Evolutionary conservation across 305 asterid genomes (phyloP).

Genomic region (Solanum hybrid): DNA sequence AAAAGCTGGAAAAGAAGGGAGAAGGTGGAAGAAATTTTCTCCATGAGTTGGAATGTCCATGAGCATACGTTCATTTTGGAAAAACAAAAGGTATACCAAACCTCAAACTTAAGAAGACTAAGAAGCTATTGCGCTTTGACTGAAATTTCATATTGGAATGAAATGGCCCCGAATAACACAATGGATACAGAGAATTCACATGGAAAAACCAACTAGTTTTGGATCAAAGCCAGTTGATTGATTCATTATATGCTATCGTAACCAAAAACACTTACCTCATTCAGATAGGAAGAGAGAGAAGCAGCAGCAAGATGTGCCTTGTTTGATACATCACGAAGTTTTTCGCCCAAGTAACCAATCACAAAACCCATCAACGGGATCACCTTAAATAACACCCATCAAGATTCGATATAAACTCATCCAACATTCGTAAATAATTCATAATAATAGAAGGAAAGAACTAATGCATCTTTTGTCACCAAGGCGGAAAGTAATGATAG

Average conservation of each 20-base stretch:
- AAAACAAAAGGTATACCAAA: not conserved
- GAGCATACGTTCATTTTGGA: not conserved
- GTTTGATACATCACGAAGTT: constrained; percentile 59
- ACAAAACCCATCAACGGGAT: constrained; percentile 64
- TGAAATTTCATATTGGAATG: not conserved
- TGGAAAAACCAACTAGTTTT: not conserved
- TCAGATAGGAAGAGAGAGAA: constrained; percentile 73
- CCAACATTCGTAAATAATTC: not conserved
- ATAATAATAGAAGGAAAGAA: not conserved
- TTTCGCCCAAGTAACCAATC: constrained; percentile 75
- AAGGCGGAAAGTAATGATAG: constrained; percentile 62
- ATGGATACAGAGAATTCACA: not conserved
- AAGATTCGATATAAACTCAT: constrained; percentile 2
- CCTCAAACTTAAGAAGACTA: not conserved
- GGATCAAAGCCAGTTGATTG: not conserved
- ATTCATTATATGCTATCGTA: not conserved
- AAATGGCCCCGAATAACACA: not conserved
- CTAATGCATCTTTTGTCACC: constrained; percentile 34
- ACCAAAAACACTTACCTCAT: constrained; percentile 44
- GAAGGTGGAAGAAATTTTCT: not conserved
- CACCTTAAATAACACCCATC: constrained; percentile 32
- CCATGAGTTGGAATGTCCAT: not conserved
- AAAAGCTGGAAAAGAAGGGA: not conserved
- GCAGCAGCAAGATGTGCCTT: constrained; percentile 59
- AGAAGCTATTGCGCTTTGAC: not conserved